phyloP scores from a whole-genome alignment of 2,329 filamentous ascomycete species.

The Corinectria fuckeliana region DNA sequence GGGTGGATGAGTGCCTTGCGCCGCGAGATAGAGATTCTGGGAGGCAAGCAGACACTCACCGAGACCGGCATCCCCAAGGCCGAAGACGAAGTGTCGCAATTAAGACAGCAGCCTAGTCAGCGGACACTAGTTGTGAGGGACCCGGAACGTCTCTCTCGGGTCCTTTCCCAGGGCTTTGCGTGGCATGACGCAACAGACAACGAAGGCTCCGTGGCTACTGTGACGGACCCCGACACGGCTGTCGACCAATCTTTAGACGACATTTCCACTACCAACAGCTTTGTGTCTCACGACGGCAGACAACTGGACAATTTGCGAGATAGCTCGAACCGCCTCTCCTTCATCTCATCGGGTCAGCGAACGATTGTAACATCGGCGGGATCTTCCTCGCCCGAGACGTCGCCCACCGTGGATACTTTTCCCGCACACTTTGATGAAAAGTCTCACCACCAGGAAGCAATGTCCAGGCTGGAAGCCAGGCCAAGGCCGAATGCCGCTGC shows the following conservation, averaged over 20 bases:
- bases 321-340: slow-evolving; percentile 63
- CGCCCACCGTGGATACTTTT: slow-evolving; percentile 62
- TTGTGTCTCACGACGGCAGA: slow-evolving; percentile 64
- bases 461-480: slow-evolving; percentile 44
- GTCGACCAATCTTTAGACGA: slow-evolving; percentile 58
- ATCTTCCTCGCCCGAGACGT: slow-evolving; percentile 61
- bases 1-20: slow-evolving; percentile 74
- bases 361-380: slow-evolving; percentile 65
- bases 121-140: slow-evolving; percentile 57
- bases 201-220: slow-evolving; percentile 21
- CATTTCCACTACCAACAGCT: slow-evolving; percentile 62
- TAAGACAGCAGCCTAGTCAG: slow-evolving; percentile 52
- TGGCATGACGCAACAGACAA: slow-evolving; percentile 20
- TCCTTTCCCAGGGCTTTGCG: slow-evolving; percentile 21
- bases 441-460: slow-evolving; percentile 29
- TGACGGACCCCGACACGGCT: slow-evolving; percentile 32
- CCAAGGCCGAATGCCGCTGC: slow-evolving; percentile 60
- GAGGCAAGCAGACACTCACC: slow-evolving; percentile 68
- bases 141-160: slow-evolving; percentile 52
- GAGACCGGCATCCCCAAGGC: slow-evolving; percentile 63
- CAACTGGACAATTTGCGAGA: slow-evolving; percentile 65
- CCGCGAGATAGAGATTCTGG: slow-evolving; percentile 72
- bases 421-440: slow-evolving; percentile 31
- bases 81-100: slow-evolving; percentile 44
- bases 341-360: slow-evolving; percentile 65